Percentiles rank a stretch among this genome's conserved stretches.
Evolutionary conservation across 2,329 filamentous ascomycete species (phyloP).

Genomic region (Neofusicoccum umdonicola): DNA sequence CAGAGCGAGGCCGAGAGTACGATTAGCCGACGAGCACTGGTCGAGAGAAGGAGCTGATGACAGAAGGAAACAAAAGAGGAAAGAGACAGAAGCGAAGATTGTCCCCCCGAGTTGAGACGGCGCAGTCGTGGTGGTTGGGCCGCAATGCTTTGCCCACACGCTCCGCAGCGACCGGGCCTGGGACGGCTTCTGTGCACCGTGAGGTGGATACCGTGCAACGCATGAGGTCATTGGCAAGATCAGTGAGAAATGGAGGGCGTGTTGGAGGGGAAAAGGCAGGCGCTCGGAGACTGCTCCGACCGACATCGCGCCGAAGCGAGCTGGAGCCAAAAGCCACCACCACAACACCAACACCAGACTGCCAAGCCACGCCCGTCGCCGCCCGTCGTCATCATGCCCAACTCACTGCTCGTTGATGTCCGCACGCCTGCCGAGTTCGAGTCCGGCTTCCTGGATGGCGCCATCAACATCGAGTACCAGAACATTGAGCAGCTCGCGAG

Average conservation of each 20-base stretch:
- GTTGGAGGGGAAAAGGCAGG: neutral
- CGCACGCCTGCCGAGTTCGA: constrained; percentile 36
- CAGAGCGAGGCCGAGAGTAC: too few relatives aligned
- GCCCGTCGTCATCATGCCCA: neutral
- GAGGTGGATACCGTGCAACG: too few relatives aligned
- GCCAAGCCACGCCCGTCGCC: too few relatives aligned
- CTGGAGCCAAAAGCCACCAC: neutral
- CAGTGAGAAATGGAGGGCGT: neutral
- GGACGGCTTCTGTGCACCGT: too few relatives aligned
- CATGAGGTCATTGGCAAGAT: too few relatives aligned
- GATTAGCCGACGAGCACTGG: neutral
- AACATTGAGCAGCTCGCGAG: constrained; percentile 27
- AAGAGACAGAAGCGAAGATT: neutral
- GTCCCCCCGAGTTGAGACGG: too few relatives aligned
- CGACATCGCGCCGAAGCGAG: neutral
- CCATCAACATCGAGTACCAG: constrained; percentile 39
- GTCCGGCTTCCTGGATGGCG: constrained; percentile 30
- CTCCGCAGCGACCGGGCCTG: too few relatives aligned
- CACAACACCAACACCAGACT: neutral
- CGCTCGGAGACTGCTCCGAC: neutral
- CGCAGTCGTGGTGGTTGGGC: too few relatives aligned
- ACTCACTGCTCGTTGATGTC: constrained; percentile 33
- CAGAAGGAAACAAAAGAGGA: neutral
- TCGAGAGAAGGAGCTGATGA: neutral
- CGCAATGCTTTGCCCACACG: too few relatives aligned